These are phyloP conservation scores for Calonectria hawksworthii DNA, from an alignment of 2,329 filamentous ascomycete species.

Conservation along the genomic window DNA sequence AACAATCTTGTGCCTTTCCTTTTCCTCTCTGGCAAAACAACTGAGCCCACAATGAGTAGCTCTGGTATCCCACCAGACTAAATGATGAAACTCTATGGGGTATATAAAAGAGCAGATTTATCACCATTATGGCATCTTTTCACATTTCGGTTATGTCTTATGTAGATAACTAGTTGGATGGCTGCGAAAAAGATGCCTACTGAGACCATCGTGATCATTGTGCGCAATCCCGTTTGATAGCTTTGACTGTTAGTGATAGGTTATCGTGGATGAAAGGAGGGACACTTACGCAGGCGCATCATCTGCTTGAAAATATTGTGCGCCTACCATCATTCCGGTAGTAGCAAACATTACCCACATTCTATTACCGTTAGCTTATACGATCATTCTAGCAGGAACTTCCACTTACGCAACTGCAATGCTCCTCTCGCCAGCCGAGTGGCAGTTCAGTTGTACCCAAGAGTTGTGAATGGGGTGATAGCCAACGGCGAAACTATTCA, in stretches of 20 bases:
- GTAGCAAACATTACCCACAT: conserved; percentile 67
- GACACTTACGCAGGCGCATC: conserved; percentile 57
- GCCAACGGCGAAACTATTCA: conserved; percentile 65
- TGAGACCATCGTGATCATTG: conserved; percentile 60
- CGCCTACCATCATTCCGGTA: conserved; percentile 63
- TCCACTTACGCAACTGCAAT: conserved; percentile 61
- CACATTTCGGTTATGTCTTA: conserved; percentile 50
- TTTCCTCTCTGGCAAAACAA: no score
- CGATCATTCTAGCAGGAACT: not conserved
- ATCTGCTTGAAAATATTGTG: conserved; percentile 61
- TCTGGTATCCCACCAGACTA: not conserved
- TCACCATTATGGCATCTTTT: not conserved
- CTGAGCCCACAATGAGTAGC: no score
- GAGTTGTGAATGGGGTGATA: conserved; percentile 68
- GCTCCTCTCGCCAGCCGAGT: conserved; percentile 43
- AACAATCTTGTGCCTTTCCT: no score
- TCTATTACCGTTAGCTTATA: conserved; percentile 20
- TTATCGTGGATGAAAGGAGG: no score
- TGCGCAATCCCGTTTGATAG: conserved; percentile 59
- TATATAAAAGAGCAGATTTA: not conserved
- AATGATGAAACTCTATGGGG: not conserved
- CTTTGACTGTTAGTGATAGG: conserved; percentile 34
- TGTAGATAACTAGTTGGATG: conserved; percentile 57
- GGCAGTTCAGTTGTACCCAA: conserved; percentile 67
- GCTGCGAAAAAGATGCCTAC: conserved; percentile 56